A percentile compares a stretch with the other conserved stretches of the same genome.
These are phyloP conservation scores for Zelopaecilomyces penicillatus DNA, from an alignment of 2,329 filamentous ascomycete genomes.

Conservation along the genomic window DNA sequence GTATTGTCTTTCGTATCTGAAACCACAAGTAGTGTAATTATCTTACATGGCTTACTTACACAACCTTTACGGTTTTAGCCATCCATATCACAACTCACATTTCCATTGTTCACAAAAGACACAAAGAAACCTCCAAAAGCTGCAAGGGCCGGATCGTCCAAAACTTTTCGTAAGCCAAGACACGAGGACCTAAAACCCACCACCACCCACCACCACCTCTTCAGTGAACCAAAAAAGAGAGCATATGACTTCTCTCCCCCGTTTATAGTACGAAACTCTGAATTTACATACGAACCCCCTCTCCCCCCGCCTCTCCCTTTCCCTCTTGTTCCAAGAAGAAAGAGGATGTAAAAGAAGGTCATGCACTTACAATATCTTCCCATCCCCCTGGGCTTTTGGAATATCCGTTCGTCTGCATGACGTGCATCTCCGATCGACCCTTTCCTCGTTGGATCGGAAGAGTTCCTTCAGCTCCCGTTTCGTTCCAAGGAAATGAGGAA, in stretches of 20 bases:
- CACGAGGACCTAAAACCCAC: neutral
- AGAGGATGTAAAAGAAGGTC: neutral
- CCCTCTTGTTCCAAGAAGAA: neutral
- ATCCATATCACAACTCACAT: no score
- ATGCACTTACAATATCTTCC: no score
- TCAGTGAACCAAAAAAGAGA: neutral
- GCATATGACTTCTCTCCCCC: conserved; percentile 2
- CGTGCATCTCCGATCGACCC: conserved; percentile 19
- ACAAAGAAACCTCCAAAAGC: no score
- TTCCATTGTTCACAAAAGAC: no score
- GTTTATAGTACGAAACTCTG: neutral
- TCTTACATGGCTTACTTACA: no score
- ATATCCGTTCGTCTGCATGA: conserved; percentile 16
- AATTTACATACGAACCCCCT: neutral
- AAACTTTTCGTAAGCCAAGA: conserved; percentile 2
- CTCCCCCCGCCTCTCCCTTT: neutral
- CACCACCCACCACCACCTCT: neutral
- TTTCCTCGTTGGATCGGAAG: conserved; percentile 20
- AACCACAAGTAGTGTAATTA: no score
- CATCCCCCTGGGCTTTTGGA: no score
- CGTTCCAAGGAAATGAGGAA: no score
- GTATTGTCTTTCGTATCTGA: no score
- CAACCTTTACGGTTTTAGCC: no score
- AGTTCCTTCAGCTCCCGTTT: conserved; percentile 16
- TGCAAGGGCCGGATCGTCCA: no score